A percentile compares a stretch with the other conserved stretches of the same genome.
Evolutionary conservation across 805 yeast genomes (phyloP).

Genomic region (Candida maltosa): DNA sequence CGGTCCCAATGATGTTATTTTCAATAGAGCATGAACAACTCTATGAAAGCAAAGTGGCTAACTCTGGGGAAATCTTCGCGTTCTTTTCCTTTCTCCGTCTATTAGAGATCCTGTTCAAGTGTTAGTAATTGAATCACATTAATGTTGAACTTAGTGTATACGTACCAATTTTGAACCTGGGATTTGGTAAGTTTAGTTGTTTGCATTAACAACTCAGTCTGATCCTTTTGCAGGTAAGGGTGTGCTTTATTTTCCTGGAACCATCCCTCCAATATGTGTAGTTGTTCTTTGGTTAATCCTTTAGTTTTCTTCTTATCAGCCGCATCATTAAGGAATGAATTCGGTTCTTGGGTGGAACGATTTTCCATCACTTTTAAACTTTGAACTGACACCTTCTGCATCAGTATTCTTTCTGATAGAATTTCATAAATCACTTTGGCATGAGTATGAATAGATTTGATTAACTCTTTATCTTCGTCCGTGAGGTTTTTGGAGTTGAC

Average conservation of each 20-base stretch:
- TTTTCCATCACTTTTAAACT: background rate
- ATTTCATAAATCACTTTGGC: constrained; percentile 1
- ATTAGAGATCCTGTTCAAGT: constrained; percentile 45
- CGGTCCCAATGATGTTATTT: no score
- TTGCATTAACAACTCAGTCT: constrained; percentile 4
- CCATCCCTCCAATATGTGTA: constrained; percentile 7
- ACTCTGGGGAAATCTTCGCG: constrained; percentile 3
- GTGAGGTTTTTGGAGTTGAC: background rate
- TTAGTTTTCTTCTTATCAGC: background rate
- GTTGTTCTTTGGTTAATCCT: constrained; percentile 1
- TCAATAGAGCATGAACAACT: no score
- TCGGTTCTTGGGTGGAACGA: background rate
- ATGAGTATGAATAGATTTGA: background rate
- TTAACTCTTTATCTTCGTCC: background rate
- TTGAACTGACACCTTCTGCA: background rate
- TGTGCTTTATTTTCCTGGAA: constrained; percentile 1
- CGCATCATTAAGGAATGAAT: background rate
- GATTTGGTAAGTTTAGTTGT: constrained; percentile 79
- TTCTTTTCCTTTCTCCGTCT: constrained; percentile 40
- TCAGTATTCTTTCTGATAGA: constrained; percentile 1
- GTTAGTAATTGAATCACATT: background rate
- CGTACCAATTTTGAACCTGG: constrained; percentile 28
- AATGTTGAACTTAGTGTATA: constrained; percentile 1
- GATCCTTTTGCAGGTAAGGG: constrained; percentile 6
- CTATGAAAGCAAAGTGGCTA: constrained; percentile 1